phyloP scores from a whole-genome alignment of 306 rosid genomes.

The Castanospermum australe region DNA sequence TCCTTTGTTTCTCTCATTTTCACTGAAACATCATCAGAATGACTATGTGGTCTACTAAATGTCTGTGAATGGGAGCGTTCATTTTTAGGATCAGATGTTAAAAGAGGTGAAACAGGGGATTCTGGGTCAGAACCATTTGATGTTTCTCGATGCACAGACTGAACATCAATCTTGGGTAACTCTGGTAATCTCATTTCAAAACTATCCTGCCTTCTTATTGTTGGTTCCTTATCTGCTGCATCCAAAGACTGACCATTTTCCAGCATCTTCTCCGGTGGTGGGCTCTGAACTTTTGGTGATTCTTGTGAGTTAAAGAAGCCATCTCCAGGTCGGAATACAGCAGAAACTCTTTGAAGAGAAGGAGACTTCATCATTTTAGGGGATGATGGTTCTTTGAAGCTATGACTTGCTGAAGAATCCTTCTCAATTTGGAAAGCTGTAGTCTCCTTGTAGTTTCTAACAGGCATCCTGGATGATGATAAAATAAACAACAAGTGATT shows the following conservation, averaged over 20 bases:
- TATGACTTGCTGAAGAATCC: slow-evolving; percentile 86
- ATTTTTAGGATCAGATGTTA: slow-evolving; percentile 95
- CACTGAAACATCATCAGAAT: slow-evolving; percentile 65
- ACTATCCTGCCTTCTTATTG: slow-evolving; percentile 93
- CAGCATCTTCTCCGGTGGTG: slow-evolving; percentile 80
- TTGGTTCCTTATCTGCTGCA: slow-evolving; percentile 74
- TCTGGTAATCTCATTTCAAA: slow-evolving; percentile 96
- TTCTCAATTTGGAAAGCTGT: slow-evolving; percentile 93
- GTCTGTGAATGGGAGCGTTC: slow-evolving; percentile 99
- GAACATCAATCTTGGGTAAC: slow-evolving; percentile 94
- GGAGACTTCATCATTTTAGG: slow-evolving; percentile 96
- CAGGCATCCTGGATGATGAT: slow-evolving; percentile 77
- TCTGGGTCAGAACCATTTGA: slow-evolving; percentile 96
- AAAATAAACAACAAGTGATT: slow-evolving; percentile 9
- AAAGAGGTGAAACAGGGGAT: slow-evolving; percentile 94
- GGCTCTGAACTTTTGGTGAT: slow-evolving; percentile 78
- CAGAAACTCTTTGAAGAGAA: slow-evolving; percentile 85
- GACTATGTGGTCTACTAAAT: slow-evolving; percentile 91
- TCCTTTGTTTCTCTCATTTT: slow-evolving; percentile 51
- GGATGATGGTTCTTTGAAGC: slow-evolving; percentile 91
- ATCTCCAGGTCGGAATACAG: slow-evolving; percentile 65
- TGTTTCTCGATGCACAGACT: slow-evolving; percentile 60
- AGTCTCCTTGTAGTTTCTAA: slow-evolving; percentile 83
- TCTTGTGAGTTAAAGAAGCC: slow-evolving; percentile 69
- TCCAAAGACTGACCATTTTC: slow-evolving; percentile 86